These are phyloP conservation scores for Exophiala phaeomuriformis DNA, from an alignment of 2,329 filamentous ascomycete species.

Conservation along the genomic window DNA sequence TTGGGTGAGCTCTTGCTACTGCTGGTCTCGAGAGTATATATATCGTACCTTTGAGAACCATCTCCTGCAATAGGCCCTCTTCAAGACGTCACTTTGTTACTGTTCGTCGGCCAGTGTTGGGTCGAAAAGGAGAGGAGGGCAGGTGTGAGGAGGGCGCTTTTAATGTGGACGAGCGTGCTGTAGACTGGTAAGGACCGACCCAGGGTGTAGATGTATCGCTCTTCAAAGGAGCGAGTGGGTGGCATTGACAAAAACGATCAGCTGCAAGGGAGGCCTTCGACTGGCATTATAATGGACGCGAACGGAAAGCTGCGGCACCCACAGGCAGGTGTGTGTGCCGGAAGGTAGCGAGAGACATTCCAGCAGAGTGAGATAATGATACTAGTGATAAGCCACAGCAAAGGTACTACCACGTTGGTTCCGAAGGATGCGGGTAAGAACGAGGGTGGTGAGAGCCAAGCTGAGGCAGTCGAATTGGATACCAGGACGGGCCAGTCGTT, in stretches of 20 bases:
- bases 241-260: not conserved
- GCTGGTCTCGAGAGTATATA: not conserved
- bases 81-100: too few relatives aligned
- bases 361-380: not conserved
- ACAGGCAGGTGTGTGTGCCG: not conserved
- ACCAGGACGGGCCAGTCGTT: not conserved
- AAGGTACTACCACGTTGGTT: too few relatives aligned
- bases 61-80: not conserved
- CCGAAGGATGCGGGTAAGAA: not conserved
- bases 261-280: not conserved
- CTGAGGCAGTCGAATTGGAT: not conserved
- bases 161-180: not conserved
- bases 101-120: not conserved
- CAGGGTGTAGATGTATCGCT: not conserved
- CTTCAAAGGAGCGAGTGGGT: not conserved
- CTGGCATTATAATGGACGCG: not conserved
- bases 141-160: not conserved
- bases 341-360: not conserved
- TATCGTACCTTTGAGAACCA: slow-evolving; percentile 11
- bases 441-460: not conserved
- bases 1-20: not conserved
- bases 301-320: not conserved
- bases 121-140: not conserved
- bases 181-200: not conserved
- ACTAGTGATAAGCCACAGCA: too few relatives aligned